Evolutionary conservation across 345 rosid species (phyloP), one percentile per base, ranked within the genome.

Genomic region (Kernera saxatilis): DNA sequence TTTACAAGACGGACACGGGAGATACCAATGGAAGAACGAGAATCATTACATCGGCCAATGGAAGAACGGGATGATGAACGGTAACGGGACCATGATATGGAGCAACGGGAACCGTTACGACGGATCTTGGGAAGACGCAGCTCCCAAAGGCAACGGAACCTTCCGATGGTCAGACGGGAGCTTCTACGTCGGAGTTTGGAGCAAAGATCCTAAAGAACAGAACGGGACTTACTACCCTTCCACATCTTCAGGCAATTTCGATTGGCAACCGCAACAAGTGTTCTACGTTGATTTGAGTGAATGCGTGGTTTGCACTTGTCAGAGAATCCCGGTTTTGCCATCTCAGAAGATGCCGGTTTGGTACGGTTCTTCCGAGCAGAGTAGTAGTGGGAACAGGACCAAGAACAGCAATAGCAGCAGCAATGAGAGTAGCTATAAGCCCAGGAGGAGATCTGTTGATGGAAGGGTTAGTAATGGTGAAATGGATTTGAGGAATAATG

Each of bases 181-280:
- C 63, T 85, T 86, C 55, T 94, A 91, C 46, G 98, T 89, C 1
- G 99, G 99, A 8, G 79, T 85, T 77, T 94, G 98, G 99, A 91
- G 93, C 40, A 89, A 79, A 33, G 96, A 89, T 76, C 85, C 87
- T 4, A 81, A 77, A 23, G 96, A 91, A 40, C 90, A 83, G 67
- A 89, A 73, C 56, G 99, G 96, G 52, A 91, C 92, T 78, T 88
- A 85, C 71, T 84, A 88, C 69, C 98, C 99, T 1, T 80, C 98
- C 0, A 86, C 77, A 0, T 53, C 93, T 36, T 69, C 83, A 5
- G 89, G 80, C 26, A 83, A 79, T 41, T 37, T 82, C 5, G 97
- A 89, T 30, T 94, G 99, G 97, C 86, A 89, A 58, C 98, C 98
- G 37, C 93, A 79, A 29, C 84, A 84, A 67, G 82, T 92, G 62